These are phyloP conservation scores for Trichopus zeylanicus DNA, from an alignment of 116 monocot species.

Conservation along the genomic window DNA sequence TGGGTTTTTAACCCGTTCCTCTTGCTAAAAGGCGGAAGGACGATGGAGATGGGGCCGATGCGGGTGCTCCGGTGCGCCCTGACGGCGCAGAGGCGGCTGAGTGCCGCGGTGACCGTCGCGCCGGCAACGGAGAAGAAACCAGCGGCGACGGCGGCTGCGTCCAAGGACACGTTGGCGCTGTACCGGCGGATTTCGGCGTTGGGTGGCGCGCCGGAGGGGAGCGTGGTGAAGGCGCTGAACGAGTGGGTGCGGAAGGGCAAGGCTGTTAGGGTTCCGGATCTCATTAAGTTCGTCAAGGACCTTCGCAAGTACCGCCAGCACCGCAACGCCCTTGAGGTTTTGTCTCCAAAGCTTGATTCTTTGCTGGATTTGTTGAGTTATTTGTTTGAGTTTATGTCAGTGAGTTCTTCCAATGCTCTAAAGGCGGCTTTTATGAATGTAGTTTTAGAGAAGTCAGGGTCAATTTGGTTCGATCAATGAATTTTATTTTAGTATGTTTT, in stretches of 20 bases:
- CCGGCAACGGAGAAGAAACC: neutral
- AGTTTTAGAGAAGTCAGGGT: too few relatives aligned
- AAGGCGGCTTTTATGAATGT: too few relatives aligned
- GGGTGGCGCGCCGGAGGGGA: constrained; percentile 22
- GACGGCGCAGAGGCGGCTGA: constrained; percentile 10
- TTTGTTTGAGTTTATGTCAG: neutral
- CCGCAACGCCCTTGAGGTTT: constrained; percentile 2
- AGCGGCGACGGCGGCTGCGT: neutral
- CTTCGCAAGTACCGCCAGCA: constrained; percentile 35
- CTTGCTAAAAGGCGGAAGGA: too few relatives aligned
- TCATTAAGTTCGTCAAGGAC: constrained; percentile 31
- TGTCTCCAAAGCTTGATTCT: too few relatives aligned
- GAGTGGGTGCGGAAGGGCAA: constrained; percentile 45
- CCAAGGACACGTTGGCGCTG: constrained; percentile 14
- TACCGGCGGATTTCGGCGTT: constrained; percentile 48
- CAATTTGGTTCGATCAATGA: too few relatives aligned
- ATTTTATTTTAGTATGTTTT: too few relatives aligned
- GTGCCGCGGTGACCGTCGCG: constrained; percentile 1
- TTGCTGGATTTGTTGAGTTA: neutral
- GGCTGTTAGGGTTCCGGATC: constrained; percentile 8
- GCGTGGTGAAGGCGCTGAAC: constrained; percentile 46
- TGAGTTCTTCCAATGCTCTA: neutral
- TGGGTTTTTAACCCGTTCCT: too few relatives aligned
- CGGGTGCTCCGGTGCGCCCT: neutral
- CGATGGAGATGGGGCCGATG: constrained; percentile 8